Percentiles rank a stretch among this genome's conserved stretches.
Evolutionary conservation across 2,329 filamentous ascomycete species (phyloP).

Genomic region (Aspergillus aculeatinus): DNA sequence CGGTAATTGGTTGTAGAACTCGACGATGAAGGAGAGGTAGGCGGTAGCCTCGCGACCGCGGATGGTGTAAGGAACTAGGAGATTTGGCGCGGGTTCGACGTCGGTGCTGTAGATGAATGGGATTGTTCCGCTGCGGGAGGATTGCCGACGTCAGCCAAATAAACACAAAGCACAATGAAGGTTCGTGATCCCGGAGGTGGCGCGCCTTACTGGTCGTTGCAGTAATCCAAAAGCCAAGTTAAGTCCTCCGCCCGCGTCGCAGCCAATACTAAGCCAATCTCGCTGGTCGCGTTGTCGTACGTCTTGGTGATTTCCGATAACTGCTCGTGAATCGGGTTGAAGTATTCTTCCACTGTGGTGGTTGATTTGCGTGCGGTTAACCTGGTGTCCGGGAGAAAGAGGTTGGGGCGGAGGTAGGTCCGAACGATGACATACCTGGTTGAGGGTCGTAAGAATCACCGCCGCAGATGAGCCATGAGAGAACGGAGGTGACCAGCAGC

Average conservation of each 20-base stretch:
- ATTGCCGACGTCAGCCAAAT: neutral
- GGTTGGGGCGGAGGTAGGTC: neutral
- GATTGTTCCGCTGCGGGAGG: conserved; percentile 14
- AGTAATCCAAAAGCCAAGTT: conserved; percentile 23
- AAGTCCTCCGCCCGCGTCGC: conserved; percentile 21
- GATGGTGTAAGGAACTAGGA: conserved; percentile 27
- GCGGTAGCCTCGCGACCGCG: conserved; percentile 63
- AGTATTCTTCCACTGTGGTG: neutral
- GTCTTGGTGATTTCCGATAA: conserved; percentile 18
- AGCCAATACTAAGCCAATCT: conserved; percentile 20
- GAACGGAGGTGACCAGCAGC: conserved; percentile 15
- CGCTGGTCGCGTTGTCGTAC: conserved; percentile 15
- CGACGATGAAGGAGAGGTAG: conserved; percentile 62
- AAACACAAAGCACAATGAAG: neutral
- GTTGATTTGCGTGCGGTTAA: neutral
- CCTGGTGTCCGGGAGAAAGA: neutral
- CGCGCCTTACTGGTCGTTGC: conserved; percentile 19
- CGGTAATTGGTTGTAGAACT: conserved; percentile 60
- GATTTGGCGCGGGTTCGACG: conserved; percentile 19
- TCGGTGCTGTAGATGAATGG: conserved; percentile 34
- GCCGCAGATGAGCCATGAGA: conserved; percentile 15
- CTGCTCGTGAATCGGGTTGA: conserved; percentile 13
- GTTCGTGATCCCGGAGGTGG: neutral
- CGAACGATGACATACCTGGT: conserved; percentile 11
- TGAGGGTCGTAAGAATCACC: conserved; percentile 8